phyloP scores from a whole-genome alignment of 108 stramenopile genomes.

The Craspedostauros australis region DNA sequence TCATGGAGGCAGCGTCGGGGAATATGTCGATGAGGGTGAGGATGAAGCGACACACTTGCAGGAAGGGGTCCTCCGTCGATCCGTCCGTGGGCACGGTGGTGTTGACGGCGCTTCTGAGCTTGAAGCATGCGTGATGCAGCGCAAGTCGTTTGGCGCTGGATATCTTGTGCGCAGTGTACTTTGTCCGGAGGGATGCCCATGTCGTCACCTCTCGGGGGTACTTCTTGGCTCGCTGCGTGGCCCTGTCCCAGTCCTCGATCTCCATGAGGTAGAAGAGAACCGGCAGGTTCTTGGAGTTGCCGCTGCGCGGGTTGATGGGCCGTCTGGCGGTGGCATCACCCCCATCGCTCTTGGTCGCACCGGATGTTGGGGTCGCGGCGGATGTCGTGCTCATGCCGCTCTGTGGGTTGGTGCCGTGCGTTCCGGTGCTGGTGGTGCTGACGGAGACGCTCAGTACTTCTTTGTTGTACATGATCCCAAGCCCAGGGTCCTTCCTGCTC shows the following conservation, averaged over 20 bases:
- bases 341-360: too few species aligned
- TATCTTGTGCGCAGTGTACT: slow-evolving; percentile 20
- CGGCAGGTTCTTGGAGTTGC: slow-evolving; percentile 16
- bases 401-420: slow-evolving; percentile 14
- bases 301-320: slow-evolving; percentile 4
- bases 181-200: slow-evolving; percentile 40
- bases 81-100: neutral
- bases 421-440: too few species aligned
- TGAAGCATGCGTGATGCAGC: slow-evolving; percentile 83
- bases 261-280: slow-evolving; percentile 54
- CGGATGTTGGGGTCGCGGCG: too few species aligned
- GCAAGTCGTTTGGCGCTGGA: slow-evolving; percentile 74
- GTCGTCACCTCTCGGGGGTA: slow-evolving; percentile 51
- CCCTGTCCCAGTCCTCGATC: slow-evolving; percentile 42
- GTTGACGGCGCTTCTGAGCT: slow-evolving; percentile 41
- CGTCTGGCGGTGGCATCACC: neutral
- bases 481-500: too few species aligned
- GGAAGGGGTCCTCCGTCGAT: slow-evolving; percentile 51
- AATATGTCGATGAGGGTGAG: slow-evolving; percentile 52
- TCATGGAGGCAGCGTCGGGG: slow-evolving; percentile 67
- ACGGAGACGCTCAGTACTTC: too few species aligned
- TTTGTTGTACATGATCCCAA: too few species aligned
- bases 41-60: slow-evolving; percentile 76
- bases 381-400: slow-evolving; percentile 7
- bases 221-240: slow-evolving; percentile 29